Base-by-base conservation (phyloP, 2,329 filamentous ascomycete genomes). In the Ophiocordyceps camponoti-saundersi region DNA sequence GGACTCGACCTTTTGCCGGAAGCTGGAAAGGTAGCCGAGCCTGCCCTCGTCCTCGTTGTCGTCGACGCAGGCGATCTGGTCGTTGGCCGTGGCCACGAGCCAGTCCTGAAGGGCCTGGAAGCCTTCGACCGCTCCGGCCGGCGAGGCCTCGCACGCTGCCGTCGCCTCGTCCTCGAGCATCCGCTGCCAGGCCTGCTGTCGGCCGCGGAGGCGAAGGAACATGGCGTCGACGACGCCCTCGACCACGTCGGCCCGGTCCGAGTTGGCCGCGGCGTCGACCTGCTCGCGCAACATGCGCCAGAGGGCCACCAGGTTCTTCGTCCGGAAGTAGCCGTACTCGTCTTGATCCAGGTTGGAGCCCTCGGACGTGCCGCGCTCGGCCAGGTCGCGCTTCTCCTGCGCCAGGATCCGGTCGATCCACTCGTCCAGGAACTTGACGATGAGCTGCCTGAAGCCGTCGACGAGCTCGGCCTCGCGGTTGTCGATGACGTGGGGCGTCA, bases 231-330 rank as follows among this genome's bases (percentile, higher is more conserved):
- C 81, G 36, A 96, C 89, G 52, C 92, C 92, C 65, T 96, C 90
- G 10, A 90, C 82, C 0, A 98, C 88, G 59, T 96, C 92, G 47
- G 80, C 76, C 46, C 92, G 84, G 58, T 89, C 77, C 42, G 88
- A 95, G 56, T 85, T 84, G 40, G 80, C 81, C 5, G 89, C 89
- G 0, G 88, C 86, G 52, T 84, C 78, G 32, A 95, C 76, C 64
- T 98, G 92, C 64, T 98, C 90, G 53, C 85, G 80, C 52, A 98
- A 72, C 88, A 98, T 96, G 50, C 89, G 84, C 89, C 93, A 98
- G 71, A 96, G 83, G 57, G 95, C 89, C 48, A 89, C 83, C 47
- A 95, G 71, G 50, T 89, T 95, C 65, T 85, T 89, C 46, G 89
- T 95, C 45, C 90, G 82, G 66, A 95, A 89, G 61, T 86, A 89